Conservation (phyloP, 2,329 filamentous ascomycete species). For the Ophiocordyceps camponoti-leonardi region DNA sequence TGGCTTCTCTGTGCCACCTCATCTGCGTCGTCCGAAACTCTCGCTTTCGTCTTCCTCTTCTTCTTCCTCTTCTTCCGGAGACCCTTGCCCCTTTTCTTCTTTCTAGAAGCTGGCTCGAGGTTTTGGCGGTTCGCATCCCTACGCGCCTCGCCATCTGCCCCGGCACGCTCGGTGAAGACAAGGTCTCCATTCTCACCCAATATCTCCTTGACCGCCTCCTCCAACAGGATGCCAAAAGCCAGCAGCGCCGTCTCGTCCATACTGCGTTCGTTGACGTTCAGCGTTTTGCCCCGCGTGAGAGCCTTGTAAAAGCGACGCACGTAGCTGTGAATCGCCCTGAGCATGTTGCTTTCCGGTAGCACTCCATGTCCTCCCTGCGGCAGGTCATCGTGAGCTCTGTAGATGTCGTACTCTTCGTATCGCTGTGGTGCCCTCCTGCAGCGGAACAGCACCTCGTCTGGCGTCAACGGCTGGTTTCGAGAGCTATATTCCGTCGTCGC, state of each 20-base stretch:
- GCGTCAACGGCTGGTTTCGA: conserved; percentile 1
- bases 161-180: conserved; percentile 48
- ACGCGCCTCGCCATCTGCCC: conserved; percentile 7
- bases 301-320: conserved; percentile 46
- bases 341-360: conserved; percentile 51
- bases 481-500: no score
- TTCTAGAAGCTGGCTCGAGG: no score
- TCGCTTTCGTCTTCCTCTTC: no score
- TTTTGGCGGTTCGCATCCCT: conserved; percentile 1
- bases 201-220: conserved; percentile 46
- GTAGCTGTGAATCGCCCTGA: conserved; percentile 54
- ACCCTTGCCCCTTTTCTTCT: not conserved
- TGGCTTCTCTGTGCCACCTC: no score
- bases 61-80: not conserved
- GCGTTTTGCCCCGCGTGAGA: conserved; percentile 8
- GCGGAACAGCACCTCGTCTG: conserved; percentile 57
- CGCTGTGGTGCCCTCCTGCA: conserved; percentile 45
- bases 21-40: no score
- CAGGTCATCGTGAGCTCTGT: conserved; percentile 46
- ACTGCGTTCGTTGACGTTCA: conserved; percentile 33
- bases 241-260: conserved; percentile 68
- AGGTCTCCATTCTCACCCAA: conserved; percentile 51
- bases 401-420: conserved; percentile 56
- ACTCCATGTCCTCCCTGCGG: conserved; percentile 24
- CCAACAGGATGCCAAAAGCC: conserved; percentile 57